Conservation (phyloP, 805 yeast species). For the Kazachstania viticola region DNA sequence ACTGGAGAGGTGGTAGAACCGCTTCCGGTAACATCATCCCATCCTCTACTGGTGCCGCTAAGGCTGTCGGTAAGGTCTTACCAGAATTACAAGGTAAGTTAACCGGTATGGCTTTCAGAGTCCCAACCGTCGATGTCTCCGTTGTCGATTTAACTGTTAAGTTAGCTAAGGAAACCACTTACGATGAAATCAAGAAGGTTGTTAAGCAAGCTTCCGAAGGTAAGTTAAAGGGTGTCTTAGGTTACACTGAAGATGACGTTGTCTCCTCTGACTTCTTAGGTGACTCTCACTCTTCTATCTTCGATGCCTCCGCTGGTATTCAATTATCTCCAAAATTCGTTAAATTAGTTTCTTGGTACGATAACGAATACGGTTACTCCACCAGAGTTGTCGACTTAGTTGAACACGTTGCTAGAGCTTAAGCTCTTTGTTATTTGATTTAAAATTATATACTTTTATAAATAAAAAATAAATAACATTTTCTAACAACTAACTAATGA, state of each 20-base stretch:
- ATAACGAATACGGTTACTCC: conserved; percentile 66
- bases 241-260: conserved; percentile 62
- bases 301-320: conserved; percentile 61
- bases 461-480: background rate
- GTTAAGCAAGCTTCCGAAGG: conserved; percentile 51
- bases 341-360: conserved; percentile 64
- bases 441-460: background rate
- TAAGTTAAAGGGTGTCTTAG: conserved; percentile 49
- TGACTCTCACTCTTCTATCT: conserved; percentile 52
- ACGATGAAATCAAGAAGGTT: conserved; percentile 52
- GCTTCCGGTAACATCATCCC: conserved; percentile 68
- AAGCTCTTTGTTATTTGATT: background rate
- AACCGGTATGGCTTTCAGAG: conserved; percentile 67
- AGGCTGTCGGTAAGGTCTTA: conserved; percentile 65
- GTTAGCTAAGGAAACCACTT: conserved; percentile 45
- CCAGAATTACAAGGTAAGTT: conserved; percentile 63
- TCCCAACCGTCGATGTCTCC: conserved; percentile 63
- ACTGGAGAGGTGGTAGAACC: conserved; percentile 75
- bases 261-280: conserved; percentile 61
- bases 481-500: background rate
- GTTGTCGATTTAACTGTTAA: conserved; percentile 62
- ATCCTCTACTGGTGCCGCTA: conserved; percentile 69
- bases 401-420: conserved; percentile 34
- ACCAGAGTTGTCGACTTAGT: conserved; percentile 66
- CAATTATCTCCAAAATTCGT: conserved; percentile 60